Evolutionary conservation across 768 basidiomycete genomes (phyloP).

Genomic region (Agaricus bisporus): DNA sequence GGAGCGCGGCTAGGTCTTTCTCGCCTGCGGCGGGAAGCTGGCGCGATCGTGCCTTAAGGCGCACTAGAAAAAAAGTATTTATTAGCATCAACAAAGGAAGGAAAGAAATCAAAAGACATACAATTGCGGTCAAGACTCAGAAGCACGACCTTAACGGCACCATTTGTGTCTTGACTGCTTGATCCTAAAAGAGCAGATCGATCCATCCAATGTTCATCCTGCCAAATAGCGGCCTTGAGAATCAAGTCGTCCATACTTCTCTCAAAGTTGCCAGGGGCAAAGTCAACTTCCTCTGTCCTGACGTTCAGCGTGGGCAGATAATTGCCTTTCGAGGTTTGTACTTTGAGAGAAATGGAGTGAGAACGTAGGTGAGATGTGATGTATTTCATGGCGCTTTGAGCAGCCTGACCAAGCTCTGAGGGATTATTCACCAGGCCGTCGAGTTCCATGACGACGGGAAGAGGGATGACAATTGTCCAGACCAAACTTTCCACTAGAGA

Average conservation of each 20-base stretch:
- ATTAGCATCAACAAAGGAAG: slow-evolving; percentile 10
- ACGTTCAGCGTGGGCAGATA: slow-evolving; percentile 81
- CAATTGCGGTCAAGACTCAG: slow-evolving; percentile 90
- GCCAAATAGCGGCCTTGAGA: slow-evolving; percentile 88
- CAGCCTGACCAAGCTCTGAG: slow-evolving; percentile 66
- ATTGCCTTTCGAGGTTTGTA: slow-evolving; percentile 93
- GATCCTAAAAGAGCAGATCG: slow-evolving; percentile 65
- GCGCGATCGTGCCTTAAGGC: slow-evolving; percentile 83
- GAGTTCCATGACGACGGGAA: slow-evolving; percentile 95
- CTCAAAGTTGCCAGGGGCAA: slow-evolving; percentile 45
- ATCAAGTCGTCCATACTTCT: slow-evolving; percentile 95
- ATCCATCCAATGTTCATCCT: slow-evolving; percentile 88
- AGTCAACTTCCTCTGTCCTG: slow-evolving; percentile 80
- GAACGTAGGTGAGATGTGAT: slow-evolving; percentile 71
- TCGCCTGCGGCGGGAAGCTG: slow-evolving; percentile 83
- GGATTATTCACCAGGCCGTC: slow-evolving; percentile 76
- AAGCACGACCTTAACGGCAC: slow-evolving; percentile 77
- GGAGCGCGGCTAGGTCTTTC: slow-evolving; percentile 72
- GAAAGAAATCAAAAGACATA: slow-evolving; percentile 33
- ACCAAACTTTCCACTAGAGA: slow-evolving; percentile 70
- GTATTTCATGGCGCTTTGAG: slow-evolving; percentile 66
- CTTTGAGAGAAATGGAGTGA: slow-evolving; percentile 75
- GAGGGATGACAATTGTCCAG: slow-evolving; percentile 89
- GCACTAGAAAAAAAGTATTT: slow-evolving; percentile 44
- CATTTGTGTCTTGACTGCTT: slow-evolving; percentile 30